Percentiles rank a stretch among this genome's conserved stretches.
Conservation (phyloP, 2,329 filamentous ascomycete species). For the Neonectria coccinea region DNA sequence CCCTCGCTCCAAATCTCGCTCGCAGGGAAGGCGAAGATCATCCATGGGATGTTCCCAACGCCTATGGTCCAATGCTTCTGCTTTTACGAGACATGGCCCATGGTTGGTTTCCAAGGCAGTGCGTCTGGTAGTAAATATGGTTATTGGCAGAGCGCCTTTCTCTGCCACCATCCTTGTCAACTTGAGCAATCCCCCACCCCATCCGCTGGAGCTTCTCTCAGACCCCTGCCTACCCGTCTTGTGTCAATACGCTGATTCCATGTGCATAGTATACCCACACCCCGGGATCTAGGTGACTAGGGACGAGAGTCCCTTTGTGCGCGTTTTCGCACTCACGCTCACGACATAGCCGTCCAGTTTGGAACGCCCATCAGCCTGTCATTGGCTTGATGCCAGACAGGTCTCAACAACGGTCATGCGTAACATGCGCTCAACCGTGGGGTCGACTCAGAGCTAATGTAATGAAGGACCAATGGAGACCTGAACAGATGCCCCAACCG, state of each 20-base stretch:
- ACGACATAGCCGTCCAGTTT: conserved; percentile 31
- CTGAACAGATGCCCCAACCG: conserved; percentile 54
- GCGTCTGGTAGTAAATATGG: background rate
- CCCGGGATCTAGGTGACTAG: conserved; percentile 33
- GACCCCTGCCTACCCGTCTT: conserved; percentile 32
- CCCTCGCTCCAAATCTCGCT: conserved; percentile 33
- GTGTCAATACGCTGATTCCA: conserved; percentile 26
- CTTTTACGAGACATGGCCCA: conserved; percentile 14
- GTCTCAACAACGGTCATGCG: conserved; percentile 64
- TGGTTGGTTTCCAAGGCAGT: conserved; percentile 5
- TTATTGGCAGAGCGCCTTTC: conserved; percentile 12
- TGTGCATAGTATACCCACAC: conserved; percentile 26
- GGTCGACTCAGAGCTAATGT: conserved; percentile 59
- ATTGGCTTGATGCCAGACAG: conserved; percentile 55
- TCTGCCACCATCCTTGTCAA: conserved; percentile 35
- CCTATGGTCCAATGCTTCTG: conserved; percentile 23
- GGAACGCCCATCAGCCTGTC: conserved; percentile 37
- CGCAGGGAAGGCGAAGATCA: conserved; percentile 43
- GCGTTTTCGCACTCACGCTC: conserved; percentile 26
- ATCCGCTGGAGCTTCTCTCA: conserved; percentile 12
- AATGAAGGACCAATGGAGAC: conserved; percentile 57
- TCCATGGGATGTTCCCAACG: conserved; percentile 40
- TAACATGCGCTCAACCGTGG: conserved; percentile 65
- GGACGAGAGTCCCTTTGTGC: conserved; percentile 28
- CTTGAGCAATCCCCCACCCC: conserved; percentile 32